Conservation (phyloP, 1,139 yeast species). For the Pichia sp. region DNA sequence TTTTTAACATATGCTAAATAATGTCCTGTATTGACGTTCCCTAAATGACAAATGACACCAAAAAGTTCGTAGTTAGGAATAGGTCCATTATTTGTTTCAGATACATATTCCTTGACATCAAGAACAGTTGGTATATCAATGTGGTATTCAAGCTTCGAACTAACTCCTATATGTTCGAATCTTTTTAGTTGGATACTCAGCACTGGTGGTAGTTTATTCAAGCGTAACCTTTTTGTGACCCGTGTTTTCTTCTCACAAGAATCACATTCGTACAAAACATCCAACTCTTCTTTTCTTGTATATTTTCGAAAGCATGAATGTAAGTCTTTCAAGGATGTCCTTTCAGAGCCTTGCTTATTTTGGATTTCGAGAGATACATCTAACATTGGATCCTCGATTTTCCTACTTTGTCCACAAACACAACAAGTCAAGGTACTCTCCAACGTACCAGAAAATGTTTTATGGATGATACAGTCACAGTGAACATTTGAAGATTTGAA, state of each 20-base stretch:
- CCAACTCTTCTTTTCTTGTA: slow-evolving; percentile 72
- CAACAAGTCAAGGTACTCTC: slow-evolving; percentile 73
- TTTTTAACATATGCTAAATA: slow-evolving; percentile 76
- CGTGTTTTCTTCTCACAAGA: slow-evolving; percentile 56
- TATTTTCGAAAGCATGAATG: slow-evolving; percentile 70
- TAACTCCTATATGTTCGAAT: slow-evolving; percentile 68
- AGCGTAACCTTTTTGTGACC: slow-evolving; percentile 67
- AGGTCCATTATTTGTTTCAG: slow-evolving; percentile 18
- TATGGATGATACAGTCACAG: slow-evolving; percentile 79
- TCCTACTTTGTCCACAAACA: slow-evolving; percentile 59
- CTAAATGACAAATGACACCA: slow-evolving; percentile 84
- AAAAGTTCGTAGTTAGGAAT: slow-evolving; percentile 54
- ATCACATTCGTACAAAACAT: slow-evolving; percentile 66
- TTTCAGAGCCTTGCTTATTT: slow-evolving; percentile 22
- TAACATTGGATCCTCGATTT: slow-evolving; percentile 82
- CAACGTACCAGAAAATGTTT: slow-evolving; percentile 69
- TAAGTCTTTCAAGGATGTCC: slow-evolving; percentile 32
- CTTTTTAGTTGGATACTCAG: slow-evolving; percentile 81
- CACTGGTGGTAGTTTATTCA: slow-evolving; percentile 70
- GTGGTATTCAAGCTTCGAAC: slow-evolving; percentile 72
- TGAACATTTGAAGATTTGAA: background rate
- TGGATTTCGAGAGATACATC: slow-evolving; percentile 78
- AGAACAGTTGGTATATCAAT: slow-evolving; percentile 69
- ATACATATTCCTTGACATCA: slow-evolving; percentile 61
- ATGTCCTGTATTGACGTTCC: slow-evolving; percentile 93